Evolutionary conservation across 1,284 basidiomycete species (phyloP), one percentile per base, ranked within the genome.

Genomic region (Trichosporon inkin): DNA sequence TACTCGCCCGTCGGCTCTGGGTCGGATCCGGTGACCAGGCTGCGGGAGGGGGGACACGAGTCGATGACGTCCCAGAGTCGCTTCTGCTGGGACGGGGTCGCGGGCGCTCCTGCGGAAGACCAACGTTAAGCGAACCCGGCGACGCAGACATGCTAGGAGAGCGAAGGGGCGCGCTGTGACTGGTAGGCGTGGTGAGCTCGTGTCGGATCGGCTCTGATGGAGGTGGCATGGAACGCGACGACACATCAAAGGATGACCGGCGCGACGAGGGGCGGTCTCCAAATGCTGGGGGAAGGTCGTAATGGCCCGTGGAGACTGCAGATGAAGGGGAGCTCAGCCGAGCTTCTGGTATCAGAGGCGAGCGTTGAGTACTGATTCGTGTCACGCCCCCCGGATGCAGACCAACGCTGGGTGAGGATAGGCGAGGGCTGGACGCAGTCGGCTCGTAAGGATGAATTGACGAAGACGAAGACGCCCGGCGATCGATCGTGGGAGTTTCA

Each of bases 61-160:
- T n/a, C 6, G 44, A 14, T 16, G 44, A 49, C n/a, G 44, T 17
- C 28, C 44, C 44, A 16, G 44, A 49, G 24, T 49, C 28, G 28
- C 44, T 49, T 19, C 44, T 49, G 44, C 36, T 24, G 36, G 32
- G 17, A 34, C 20, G 38, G 19, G 36, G 36, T 17, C 22, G 53
- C 16, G 53, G 36, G 36, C 53, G 22, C 22, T 54, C 36, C 20
- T 17, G 6, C 2, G 69, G 63, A 8, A 71, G 64, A 4, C 61
- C 36, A 4, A 65, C 60, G 57, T 67, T 58, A 28, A 67, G 64
- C 16, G 63, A 64, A 14, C 68, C 67, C 10, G 74, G 75, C 2
- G 75, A 77, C 13, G 74, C 64, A 3, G 73, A 74, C 7, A 71
- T 63, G 10, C 70, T 72, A 6, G 72, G 73, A 2, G 74, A 76